Evolutionary conservation across 768 basidiomycete genomes (phyloP).

Genomic region (Rhodotorula kratochvilovae): DNA sequence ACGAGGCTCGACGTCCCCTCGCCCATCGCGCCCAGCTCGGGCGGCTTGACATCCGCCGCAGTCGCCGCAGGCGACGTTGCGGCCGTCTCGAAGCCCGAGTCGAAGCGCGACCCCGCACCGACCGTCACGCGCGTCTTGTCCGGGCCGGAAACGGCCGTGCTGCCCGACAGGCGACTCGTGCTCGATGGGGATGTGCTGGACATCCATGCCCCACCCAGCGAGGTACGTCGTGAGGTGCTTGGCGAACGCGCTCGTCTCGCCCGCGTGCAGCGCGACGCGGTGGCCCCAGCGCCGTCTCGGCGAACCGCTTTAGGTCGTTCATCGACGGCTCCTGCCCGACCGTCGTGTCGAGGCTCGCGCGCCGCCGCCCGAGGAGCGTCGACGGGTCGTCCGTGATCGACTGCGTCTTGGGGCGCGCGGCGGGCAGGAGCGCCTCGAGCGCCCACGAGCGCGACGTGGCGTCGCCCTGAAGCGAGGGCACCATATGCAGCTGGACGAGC

Average conservation of each 20-base stretch:
- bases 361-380: slow-evolving; percentile 25
- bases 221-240: slow-evolving; percentile 89
- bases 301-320: slow-evolving; percentile 70
- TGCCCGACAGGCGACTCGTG: slow-evolving; percentile 5
- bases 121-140: background rate
- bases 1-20: slow-evolving; percentile 54
- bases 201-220: slow-evolving; percentile 91
- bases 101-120: slow-evolving; percentile 20
- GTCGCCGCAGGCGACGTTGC: background rate
- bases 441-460: slow-evolving; percentile 18
- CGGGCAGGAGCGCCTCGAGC: slow-evolving; percentile 28
- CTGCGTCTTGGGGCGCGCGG: slow-evolving; percentile 21
- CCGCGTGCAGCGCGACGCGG: slow-evolving; percentile 76
- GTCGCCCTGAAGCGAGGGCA: background rate
- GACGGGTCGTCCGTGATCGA: slow-evolving; percentile 26
- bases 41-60: background rate
- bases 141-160: background rate
- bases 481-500: slow-evolving; percentile 13
- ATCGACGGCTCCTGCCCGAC: slow-evolving; percentile 61
- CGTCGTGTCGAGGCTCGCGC: slow-evolving; percentile 23
- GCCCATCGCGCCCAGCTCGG: background rate
- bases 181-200: slow-evolving; percentile 60
- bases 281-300: slow-evolving; percentile 71
- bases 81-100: slow-evolving; percentile 41
- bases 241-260: slow-evolving; percentile 80